These are phyloP conservation scores for Fusarium clavum DNA, from an alignment of 2,329 filamentous ascomycete genomes.

Conservation along the genomic window DNA sequence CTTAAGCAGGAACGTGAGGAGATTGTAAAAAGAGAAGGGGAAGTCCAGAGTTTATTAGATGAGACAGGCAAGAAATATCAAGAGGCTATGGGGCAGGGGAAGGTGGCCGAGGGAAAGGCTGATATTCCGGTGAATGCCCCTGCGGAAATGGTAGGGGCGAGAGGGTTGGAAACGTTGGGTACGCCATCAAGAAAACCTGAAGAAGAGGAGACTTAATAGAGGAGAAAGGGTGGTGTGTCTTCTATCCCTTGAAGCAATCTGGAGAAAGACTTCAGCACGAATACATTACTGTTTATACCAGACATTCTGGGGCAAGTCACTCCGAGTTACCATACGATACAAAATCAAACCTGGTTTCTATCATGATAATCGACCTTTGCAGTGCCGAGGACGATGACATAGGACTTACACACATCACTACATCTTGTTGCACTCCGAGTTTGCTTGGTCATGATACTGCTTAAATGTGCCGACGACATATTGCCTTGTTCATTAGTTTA, in stretches of 20 bases:
- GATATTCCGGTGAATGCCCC: constrained; percentile 29
- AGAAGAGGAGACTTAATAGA: constrained; percentile 32
- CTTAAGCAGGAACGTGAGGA: constrained; percentile 76
- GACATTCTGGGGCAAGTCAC: background rate
- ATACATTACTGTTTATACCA: background rate
- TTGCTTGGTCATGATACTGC: background rate
- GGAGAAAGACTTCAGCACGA: background rate
- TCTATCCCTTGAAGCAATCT: background rate
- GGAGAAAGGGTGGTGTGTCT: background rate
- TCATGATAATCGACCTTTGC: too few species aligned
- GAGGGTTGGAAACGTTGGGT: constrained; percentile 54
- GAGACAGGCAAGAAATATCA: constrained; percentile 78
- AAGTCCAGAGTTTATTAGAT: constrained; percentile 83
- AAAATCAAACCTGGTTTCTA: background rate
- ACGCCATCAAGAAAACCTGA: constrained; percentile 44
- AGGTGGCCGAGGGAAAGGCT: constrained; percentile 38
- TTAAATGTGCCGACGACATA: background rate
- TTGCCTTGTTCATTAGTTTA: background rate
- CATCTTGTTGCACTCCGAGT: background rate
- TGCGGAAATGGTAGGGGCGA: constrained; percentile 46
- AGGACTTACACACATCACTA: background rate
- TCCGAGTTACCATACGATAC: background rate
- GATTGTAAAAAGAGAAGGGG: constrained; percentile 75
- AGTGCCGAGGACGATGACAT: background rate
- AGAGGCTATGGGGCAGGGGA: constrained; percentile 54